Base-by-base conservation (phyloP, 192 early-diverging fungal genomes). In the Entomortierella lignicola region DNA sequence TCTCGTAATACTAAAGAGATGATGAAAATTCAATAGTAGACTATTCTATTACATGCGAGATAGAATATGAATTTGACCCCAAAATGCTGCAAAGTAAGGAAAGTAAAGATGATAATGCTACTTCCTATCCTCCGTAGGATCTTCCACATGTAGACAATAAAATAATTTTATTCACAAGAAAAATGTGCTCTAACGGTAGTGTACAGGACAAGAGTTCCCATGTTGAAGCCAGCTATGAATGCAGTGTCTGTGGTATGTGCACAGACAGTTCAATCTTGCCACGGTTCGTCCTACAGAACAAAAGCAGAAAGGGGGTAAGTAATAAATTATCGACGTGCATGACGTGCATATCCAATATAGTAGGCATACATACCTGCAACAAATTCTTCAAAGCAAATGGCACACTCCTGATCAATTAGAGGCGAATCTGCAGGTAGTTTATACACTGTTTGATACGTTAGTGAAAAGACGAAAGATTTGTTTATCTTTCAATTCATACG, bases 361-460 rank as follows among this genome's bases (percentile, higher is more conserved):
- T n/a, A n/a, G n/a, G n/a, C n/a, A n/a, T 27, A 13, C 44, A 39
- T 80, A 82, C 92, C 94, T 39, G 88, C 63, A 55, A 86, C 86
- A 89, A 95, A 97, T 71, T 98, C 96, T 62, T 97, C 94, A 85
- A 98, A 95, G 84, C 96, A 98, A 50, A 98, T 98, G 0, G 92
- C 87, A 80, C 96, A 98, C 68, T 98, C 96, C 69, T 89, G 88
- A 29, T 89, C 91, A 47, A 93, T 71, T 66, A 91, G 70, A 18
- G 88, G 85, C 18, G 89, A 88, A 41, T 88, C 85, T 25, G 81
- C 68, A 6, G 83, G 83, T 8, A 94, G 74, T 64, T 87, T 86
- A 61, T 91, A 91, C 0, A 89, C 88, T 89, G 66, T 27, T 31
- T 8, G 34, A 31, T 34, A 2, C 63, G 59, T 55, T 21, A n/a